Conservation (phyloP, 768 basidiomycete genomes). For the Mycena metata region DNA sequence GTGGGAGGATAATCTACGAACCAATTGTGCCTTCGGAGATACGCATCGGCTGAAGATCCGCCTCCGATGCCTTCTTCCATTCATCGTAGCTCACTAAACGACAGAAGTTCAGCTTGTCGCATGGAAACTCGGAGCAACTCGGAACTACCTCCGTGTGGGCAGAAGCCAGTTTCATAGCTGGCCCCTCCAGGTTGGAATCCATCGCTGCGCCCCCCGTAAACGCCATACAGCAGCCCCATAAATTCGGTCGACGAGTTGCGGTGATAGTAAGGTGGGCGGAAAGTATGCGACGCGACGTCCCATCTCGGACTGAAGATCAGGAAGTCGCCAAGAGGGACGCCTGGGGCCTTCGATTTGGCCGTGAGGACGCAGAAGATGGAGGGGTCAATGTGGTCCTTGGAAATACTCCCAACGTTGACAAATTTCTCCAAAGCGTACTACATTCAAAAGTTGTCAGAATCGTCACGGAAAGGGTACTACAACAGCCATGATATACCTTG, state of each 20-base stretch:
- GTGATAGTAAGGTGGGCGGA: constrained; percentile 77
- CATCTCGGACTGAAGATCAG: constrained; percentile 75
- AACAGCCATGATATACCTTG: constrained; percentile 17
- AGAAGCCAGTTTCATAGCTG: constrained; percentile 75
- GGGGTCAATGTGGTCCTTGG: constrained; percentile 78
- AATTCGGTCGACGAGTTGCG: constrained; percentile 74
- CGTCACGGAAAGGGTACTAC: neutral
- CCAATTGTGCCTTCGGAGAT: constrained; percentile 68
- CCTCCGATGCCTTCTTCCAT: constrained; percentile 69
- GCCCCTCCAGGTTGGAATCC: constrained; percentile 73
- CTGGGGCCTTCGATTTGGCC: constrained; percentile 70
- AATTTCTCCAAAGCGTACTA: constrained; percentile 76
- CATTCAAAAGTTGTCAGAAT: neutral
- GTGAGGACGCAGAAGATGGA: constrained; percentile 79
- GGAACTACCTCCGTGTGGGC: constrained; percentile 70
- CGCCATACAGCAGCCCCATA: constrained; percentile 75
- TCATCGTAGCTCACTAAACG: constrained; percentile 68
- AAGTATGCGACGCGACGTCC: constrained; percentile 72
- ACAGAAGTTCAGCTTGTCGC: neutral
- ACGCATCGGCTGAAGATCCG: constrained; percentile 63
- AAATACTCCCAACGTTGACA: constrained; percentile 72
- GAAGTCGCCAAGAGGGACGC: constrained; percentile 73
- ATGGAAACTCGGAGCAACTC: constrained; percentile 1
- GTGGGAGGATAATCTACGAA: constrained; percentile 41
- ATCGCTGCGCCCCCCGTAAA: constrained; percentile 73